Evolutionary conservation across 495 filamentous ascomycete genomes (phyloP).

Genomic region (Wilcoxina mikolae): DNA sequence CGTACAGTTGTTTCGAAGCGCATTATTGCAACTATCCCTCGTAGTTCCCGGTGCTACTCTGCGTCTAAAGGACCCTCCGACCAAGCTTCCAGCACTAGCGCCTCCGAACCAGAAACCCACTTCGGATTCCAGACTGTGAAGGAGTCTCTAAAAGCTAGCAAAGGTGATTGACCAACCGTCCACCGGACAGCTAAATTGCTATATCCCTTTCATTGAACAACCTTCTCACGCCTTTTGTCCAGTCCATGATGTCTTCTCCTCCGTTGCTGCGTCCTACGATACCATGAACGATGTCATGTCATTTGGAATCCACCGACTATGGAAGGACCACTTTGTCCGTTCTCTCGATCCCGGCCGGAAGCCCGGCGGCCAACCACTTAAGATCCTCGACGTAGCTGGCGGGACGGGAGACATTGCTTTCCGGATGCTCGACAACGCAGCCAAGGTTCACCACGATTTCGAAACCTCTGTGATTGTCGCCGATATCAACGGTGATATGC

Average conservation of each 20-base stretch:
- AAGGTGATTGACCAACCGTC: constrained; percentile 37
- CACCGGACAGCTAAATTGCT: constrained; percentile 18
- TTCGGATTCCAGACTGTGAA: constrained; percentile 87
- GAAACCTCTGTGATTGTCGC: constrained; percentile 70
- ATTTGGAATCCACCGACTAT: constrained; percentile 85
- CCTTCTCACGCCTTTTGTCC: constrained; percentile 3
- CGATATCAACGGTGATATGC: constrained; percentile 93
- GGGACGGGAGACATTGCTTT: constrained; percentile 97
- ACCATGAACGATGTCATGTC: constrained; percentile 99
- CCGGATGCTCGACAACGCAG: constrained; percentile 82
- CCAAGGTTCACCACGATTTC: constrained; percentile 64
- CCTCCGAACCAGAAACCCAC: constrained; percentile 55
- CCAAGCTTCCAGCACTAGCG: constrained; percentile 13
- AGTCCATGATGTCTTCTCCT: constrained; percentile 89
- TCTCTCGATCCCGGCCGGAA: constrained; percentile 72
- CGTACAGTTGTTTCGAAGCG: constrained; percentile 6
- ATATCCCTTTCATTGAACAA: neutral
- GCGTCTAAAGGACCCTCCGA: constrained; percentile 7
- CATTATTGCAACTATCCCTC: constrained; percentile 15
- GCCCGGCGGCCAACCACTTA: constrained; percentile 42
- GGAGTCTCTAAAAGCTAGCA: constrained; percentile 63
- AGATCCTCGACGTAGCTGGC: constrained; percentile 92
- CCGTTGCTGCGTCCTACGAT: constrained; percentile 73
- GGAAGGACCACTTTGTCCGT: constrained; percentile 97
- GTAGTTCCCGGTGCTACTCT: constrained; percentile 12